Evolutionary conservation across 169 alveolate genomes (phyloP).

Genomic region (Cryptosporidium tyzzeri): DNA sequence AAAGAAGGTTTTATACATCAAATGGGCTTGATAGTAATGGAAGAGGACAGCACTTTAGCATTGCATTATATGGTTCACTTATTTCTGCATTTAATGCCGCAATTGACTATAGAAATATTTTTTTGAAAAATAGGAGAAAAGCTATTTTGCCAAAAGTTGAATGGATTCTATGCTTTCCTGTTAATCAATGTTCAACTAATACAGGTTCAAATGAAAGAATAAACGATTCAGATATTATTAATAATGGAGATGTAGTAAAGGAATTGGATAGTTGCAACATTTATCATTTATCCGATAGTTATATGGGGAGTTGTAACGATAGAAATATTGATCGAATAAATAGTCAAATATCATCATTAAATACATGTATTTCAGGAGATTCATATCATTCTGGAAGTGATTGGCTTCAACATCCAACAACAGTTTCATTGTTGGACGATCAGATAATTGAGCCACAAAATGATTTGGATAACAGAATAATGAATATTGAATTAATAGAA

Average conservation of each 20-base stretch:
- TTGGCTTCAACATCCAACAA: constrained; percentile 75
- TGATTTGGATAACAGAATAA: constrained; percentile 28
- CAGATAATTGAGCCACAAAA: constrained; percentile 42
- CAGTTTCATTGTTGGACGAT: constrained; percentile 59
- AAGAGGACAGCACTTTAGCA: constrained; percentile 71
- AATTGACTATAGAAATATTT: constrained; percentile 62
- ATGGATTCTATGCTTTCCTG: constrained; percentile 70
- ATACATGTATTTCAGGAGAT: constrained; percentile 38
- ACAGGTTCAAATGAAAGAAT: background rate
- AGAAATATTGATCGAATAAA: constrained; percentile 36
- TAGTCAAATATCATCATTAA: background rate
- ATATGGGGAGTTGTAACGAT: constrained; percentile 10
- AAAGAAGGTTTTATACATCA: constrained; percentile 73
- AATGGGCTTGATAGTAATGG: constrained; percentile 77
- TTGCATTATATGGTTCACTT: constrained; percentile 70
- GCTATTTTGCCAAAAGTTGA: constrained; percentile 39
- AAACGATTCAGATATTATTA: background rate
- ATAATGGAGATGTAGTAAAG: background rate
- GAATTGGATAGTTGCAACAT: background rate
- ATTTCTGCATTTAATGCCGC: constrained; percentile 75
- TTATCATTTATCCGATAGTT: constrained; percentile 7
- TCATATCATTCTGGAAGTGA: constrained; percentile 41
- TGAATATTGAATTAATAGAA: constrained; percentile 35
- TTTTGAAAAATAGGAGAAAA: constrained; percentile 69
- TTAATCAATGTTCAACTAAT: background rate